Base-by-base conservation (phyloP, 768 basidiomycete species). In the Leccinum pellstonianum region DNA sequence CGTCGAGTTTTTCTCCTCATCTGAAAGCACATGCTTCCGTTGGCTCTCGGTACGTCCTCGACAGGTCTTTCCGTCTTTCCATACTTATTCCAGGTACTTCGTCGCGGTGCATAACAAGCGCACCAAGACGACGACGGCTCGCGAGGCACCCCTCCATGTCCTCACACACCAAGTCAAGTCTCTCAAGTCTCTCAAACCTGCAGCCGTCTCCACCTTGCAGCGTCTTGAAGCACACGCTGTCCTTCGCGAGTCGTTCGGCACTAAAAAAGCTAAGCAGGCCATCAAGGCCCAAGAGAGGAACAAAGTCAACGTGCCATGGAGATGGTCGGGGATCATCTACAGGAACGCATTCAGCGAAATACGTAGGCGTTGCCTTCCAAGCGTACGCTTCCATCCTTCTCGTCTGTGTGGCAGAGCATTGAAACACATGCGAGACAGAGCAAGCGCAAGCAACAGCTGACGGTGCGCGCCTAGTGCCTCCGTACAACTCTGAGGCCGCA, bases 221-320 rank as follows among this genome's bases (percentile, higher is more conserved):
- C 82, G 86, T 59, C 76, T 81, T 43, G 81, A 86, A 54, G 88
- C 87, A 15, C 82, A 87, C 46, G 90, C 83, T 56, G 80, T 84
- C n/a, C 83, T 99, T 2, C 95, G 96, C 33, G 88, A 94, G 72
- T 85, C 90, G 1, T 99, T 99, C 64, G 96, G 96, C 21, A 96
- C 95, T 25, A 92, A 94, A 77, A 98, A 97, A 71, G 93, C 94
- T 49, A 90, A 93, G 73, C 84, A 85, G 10, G 86, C 85, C 29
- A 95, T 98, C 68, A 84, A 84, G 55, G 90, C 93, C 4, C 83
- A 83, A 55, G 94, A 95, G 74, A 83, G 96, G 63, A 96, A 95
- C 76, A 87, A 86, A 71, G 87, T 99, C 38, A 94, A 97, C 76
- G 85, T 91, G 93, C 93, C 3, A 95, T 97, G 90, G 83, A 91